Base-by-base conservation (phyloP, 768 basidiomycete species). In the Tricholoma saponaceum region DNA sequence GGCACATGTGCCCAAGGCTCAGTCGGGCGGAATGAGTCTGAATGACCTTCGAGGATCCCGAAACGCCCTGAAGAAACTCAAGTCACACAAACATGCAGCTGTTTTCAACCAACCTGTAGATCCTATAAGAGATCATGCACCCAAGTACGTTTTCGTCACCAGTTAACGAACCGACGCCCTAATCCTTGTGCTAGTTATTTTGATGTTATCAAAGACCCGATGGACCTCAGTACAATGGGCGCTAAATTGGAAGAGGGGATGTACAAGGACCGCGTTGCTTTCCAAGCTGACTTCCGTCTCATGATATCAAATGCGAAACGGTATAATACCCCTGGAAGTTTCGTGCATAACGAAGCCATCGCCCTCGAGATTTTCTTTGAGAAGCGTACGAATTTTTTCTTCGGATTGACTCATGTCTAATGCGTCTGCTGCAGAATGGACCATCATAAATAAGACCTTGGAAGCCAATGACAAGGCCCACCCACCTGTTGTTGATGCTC, bases 21-120 rank as follows among this genome's bases (percentile, higher is more conserved):
- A 91, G 65, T 74, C 83, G 2, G 79, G 80, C 33, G 93, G 93
- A 53, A 89, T 96, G 88, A 78, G 80, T 41, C 65, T 85, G 32
- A 83, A 85, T 50, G 95, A 96, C 67, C 70, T 92, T 58, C 82
- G 81, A 52, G 90, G 88, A 8, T 90, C 84, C 62, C 82, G 85
- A 52, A 89, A 81, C 58, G 87, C 86, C 2, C 70, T 96, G 66
- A 89, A 89, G 79, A 95, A 95, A 68, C 72, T 96, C 30, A 81
- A 82, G 65, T 66, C 81, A 23, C 82, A 93, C 70, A 94, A 90
- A 70, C 84, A 83, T 58, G 86, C 90, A 3, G 69, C 72, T 25
- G 65, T 90, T 54, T 98, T 98, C 72, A 75, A 86, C 41, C 85
- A 90, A 58, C 93, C 96, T 30, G 96, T 98, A n/a, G 95, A 97